Evolutionary conservation across 805 yeast species (phyloP), one percentile per base, ranked within the genome.

Genomic region (Hanseniaspora lindneri): DNA sequence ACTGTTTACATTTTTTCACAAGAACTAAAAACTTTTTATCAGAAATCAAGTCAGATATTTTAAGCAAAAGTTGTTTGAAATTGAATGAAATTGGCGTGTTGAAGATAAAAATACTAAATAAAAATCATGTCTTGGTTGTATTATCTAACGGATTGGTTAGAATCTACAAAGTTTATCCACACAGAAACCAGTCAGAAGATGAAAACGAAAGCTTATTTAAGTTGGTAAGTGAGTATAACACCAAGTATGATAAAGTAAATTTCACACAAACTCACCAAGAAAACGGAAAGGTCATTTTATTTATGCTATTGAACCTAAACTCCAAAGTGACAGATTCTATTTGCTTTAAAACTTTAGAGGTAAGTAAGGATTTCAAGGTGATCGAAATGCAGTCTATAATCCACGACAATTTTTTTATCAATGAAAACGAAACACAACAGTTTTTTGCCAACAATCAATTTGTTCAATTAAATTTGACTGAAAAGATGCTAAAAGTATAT

Each of bases 141-240:
- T 55, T 62, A 21, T 51, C 57, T 44, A 56, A 55, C 43, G 67
- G 67, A 16, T 50, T 58, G 16, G 54, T 64, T 24, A 61, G 60
- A 47, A 50, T 58, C 14, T 62, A 55, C 50, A 46, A 46, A 24
- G 23, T 46, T 11, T 46, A 46, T 21, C 49, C 49, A 28, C 49
- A 46, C n/a, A 39, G 43, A 46, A 46, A 46, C 17, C 25, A 32
- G 10, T 60, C 55, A n/a, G 49, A 49, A 39, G 32, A 29, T 20
- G 16, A 29, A 19, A 29, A 30, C 7, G 20, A 5, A 10, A 34
- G 27, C 3, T 25, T 46, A 21, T 46, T 46, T 21, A 58, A 54
- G 43, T 43, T 58, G n/a, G 49, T 55, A 20, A 50, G 53, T 36
- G 57, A 60, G 3, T 29, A 53, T 17, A 56, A 58, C 24, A 53